phyloP scores from a whole-genome alignment of 345 rosid genomes.

The Pistacia atlantica region DNA sequence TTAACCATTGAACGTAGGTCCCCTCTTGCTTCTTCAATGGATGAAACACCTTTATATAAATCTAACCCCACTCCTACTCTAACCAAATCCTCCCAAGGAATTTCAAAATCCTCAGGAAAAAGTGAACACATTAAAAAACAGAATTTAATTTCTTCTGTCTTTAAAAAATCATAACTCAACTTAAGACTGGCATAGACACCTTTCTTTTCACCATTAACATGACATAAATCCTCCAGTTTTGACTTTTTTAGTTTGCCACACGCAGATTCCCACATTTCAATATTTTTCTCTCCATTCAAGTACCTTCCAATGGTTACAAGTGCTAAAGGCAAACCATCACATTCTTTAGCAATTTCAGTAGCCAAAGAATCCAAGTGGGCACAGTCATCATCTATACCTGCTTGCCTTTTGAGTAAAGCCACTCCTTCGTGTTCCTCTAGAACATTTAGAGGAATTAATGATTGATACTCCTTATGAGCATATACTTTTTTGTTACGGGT shows the following conservation, averaged over 20 bases:
- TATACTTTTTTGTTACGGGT: too few relatives aligned
- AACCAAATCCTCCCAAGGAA: neutral
- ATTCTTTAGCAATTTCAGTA: conserved; percentile 1
- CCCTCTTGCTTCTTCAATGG: neutral
- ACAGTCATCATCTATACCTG: too few relatives aligned
- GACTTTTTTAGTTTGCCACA: conserved; percentile 11
- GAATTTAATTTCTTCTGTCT: neutral
- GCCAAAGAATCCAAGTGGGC: neutral
- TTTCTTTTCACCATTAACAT: neutral
- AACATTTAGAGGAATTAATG: too few relatives aligned
- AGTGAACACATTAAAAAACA: neutral
- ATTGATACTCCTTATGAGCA: too few relatives aligned
- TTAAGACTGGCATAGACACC: neutral
- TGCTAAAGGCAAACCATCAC: neutral
- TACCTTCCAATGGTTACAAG: neutral
- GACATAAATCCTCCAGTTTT: neutral
- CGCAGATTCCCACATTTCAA: neutral
- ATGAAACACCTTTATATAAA: neutral
- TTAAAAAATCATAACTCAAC: conserved; percentile 1
- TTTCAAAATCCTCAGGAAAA: neutral
- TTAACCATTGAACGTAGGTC: neutral
- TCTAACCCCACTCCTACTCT: neutral
- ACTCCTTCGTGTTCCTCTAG: too few relatives aligned
- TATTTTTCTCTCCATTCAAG: neutral
- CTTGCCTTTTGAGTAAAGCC: too few relatives aligned